Conservation (phyloP, 305 asterid species). For the Ilex paraguariensis region DNA sequence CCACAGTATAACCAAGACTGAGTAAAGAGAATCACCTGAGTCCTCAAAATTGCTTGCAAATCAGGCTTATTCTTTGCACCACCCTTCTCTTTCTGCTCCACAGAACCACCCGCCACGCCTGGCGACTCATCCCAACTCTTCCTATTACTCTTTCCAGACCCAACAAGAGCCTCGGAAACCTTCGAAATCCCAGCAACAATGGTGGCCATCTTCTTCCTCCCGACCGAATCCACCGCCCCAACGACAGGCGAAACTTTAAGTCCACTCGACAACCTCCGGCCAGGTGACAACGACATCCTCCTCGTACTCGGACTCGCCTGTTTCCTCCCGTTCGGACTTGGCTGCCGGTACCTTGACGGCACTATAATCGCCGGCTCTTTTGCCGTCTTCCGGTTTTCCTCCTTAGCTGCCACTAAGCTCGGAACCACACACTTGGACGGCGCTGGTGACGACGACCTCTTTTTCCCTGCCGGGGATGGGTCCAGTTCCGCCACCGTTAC, state of each 20-base stretch:
- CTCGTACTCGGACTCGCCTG: conserved; percentile 74
- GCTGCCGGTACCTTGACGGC: conserved; percentile 90
- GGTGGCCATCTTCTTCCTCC: conserved; percentile 66
- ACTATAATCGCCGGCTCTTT: conserved; percentile 68
- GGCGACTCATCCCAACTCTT: conserved; percentile 86
- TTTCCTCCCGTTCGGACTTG: conserved; percentile 71
- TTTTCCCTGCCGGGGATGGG: conserved; percentile 34
- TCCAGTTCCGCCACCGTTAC: conserved; percentile 38
- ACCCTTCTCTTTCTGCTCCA: conserved; percentile 45
- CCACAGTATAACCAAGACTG: no score
- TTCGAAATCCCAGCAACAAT: conserved; percentile 69
- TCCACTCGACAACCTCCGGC: conserved; percentile 69
- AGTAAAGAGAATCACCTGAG: conserved; percentile 49
- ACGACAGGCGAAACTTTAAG: conserved; percentile 42
- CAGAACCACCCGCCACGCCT: conserved; percentile 33
- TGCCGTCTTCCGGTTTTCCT: conserved; percentile 65
- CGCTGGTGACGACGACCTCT: conserved; percentile 77
- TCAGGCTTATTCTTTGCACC: conserved; percentile 50
- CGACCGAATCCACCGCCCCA: conserved; percentile 50
- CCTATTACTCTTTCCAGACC: conserved; percentile 52
- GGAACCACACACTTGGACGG: conserved; percentile 90
- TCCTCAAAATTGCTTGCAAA: conserved; percentile 82
- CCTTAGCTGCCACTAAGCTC: conserved; percentile 76
- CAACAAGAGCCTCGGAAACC: conserved; percentile 64
- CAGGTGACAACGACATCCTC: conserved; percentile 83